Base-by-base conservation (phyloP, 768 basidiomycete genomes). In the Tulasnella calospora region DNA sequence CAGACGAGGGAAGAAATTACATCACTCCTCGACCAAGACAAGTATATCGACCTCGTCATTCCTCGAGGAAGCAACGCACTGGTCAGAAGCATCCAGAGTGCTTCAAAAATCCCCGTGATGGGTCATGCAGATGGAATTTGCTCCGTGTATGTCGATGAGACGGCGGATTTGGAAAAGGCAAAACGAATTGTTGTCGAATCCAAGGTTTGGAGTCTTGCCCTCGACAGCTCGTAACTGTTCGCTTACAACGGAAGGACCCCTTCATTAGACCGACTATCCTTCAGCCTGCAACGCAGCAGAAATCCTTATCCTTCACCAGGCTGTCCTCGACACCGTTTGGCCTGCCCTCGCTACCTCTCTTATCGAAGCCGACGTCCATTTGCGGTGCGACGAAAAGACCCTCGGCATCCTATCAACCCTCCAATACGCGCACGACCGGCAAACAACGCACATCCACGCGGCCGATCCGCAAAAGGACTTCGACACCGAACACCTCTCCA, bases 91-190 rank as follows among this genome's bases (percentile, higher is more conserved):
- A 98, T 99, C 79, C 95, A 99, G 83, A 92, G 93, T 78, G 90
- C 87, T 80, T 98, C 97, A 0, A 88, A 92, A 79, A 99, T 99
- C 79, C 92, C 98, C 2, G 98, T 99, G 67, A 98, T 99, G 96
- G 98, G 98, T 1, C 98, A 99, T 82, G 96, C 98, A 9, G 98
- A 99, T 84, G 98, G 98, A 1, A 86, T 99, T 12, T 99, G 98
- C 84, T 89, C 91, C 27, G 90, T 98, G 7, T 99, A 92, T 83
- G 85, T 99, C 7, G 97, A 99, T 84, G 91, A 93, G 81, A 86
- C 88, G 38, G 96, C 96, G 0, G 89, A 93, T 81, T 81, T 86
- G 51, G 88, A 90, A 78, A 99, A 96, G 83, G 95, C 96, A 0
- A 86, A 92, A 55, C 88, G 95, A 30, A 87, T 99, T 8, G 90